phyloP scores from a whole-genome alignment of 805 yeast genomes.

The Suhomyces vadensis region DNA sequence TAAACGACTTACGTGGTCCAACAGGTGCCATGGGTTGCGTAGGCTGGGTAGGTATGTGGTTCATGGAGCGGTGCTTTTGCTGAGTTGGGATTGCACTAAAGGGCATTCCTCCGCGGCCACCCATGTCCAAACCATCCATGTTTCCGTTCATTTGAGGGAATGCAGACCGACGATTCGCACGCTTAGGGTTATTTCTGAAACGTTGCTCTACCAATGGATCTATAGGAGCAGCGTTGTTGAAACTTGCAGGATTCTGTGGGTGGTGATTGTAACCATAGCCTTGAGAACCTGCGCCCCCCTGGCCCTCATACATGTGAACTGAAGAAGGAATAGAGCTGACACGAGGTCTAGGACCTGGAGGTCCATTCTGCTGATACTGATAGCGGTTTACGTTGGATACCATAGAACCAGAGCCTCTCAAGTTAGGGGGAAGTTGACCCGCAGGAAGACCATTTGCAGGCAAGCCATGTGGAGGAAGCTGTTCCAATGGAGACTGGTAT shows the following conservation, averaged over 20 bases:
- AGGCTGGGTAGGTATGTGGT: slow-evolving; percentile 5
- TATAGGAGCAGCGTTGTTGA: slow-evolving; percentile 25
- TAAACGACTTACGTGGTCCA: not conserved
- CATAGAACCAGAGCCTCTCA: slow-evolving; percentile 23
- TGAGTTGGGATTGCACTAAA: slow-evolving; percentile 24
- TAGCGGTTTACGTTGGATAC: slow-evolving; percentile 15
- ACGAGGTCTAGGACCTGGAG: slow-evolving; percentile 9
- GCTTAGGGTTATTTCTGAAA: slow-evolving; percentile 27
- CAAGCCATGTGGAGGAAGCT: slow-evolving; percentile 33
- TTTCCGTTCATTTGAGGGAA: slow-evolving; percentile 34
- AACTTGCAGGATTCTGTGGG: slow-evolving; percentile 8
- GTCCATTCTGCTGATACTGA: slow-evolving; percentile 18
- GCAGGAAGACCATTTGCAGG: slow-evolving; percentile 30
- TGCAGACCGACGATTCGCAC: slow-evolving; percentile 37
- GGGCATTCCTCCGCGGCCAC: slow-evolving; percentile 52
- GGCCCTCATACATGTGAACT: slow-evolving; percentile 14
- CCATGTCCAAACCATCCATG: slow-evolving; percentile 38
- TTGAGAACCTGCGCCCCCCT: slow-evolving; percentile 1
- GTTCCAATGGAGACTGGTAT: slow-evolving; percentile 20
- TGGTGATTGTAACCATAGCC: not conserved
- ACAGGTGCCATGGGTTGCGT: not conserved
- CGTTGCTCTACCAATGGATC: slow-evolving; percentile 28
- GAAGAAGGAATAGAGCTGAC: slow-evolving; percentile 17
- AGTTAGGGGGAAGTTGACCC: slow-evolving; percentile 26
- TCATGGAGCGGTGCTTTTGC: slow-evolving; percentile 14